Evolutionary conservation across 441 rosid species (phyloP).

Genomic region (Gossypium trilobum): DNA sequence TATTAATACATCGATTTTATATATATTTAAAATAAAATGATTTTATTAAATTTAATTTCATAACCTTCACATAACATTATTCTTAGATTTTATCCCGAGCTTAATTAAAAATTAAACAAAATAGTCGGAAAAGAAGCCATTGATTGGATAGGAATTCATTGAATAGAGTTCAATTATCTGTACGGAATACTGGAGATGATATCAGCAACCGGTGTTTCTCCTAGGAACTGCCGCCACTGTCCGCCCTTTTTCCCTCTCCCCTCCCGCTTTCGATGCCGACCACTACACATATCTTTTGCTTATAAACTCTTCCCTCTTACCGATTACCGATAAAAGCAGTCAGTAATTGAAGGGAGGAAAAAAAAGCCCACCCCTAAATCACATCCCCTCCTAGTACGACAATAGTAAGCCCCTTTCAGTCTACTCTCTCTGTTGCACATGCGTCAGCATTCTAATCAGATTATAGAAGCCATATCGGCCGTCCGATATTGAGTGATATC

Average conservation of each 20-base stretch:
- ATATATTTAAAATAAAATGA: too few species aligned
- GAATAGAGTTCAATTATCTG: slow-evolving; percentile 5
- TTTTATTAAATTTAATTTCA: too few species aligned
- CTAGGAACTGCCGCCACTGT: slow-evolving; percentile 6
- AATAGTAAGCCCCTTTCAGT: background rate
- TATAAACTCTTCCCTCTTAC: slow-evolving; percentile 11
- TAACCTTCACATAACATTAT: too few species aligned
- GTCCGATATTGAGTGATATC: background rate
- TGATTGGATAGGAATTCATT: slow-evolving; percentile 4
- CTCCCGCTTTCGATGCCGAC: slow-evolving; percentile 19
- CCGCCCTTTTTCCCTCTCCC: background rate
- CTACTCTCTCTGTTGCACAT: background rate
- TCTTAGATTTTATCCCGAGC: too few species aligned
- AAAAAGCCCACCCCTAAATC: background rate
- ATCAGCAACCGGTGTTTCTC: slow-evolving; percentile 23
- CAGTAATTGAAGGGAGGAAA: background rate
- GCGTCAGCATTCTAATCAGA: background rate
- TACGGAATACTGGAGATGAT: slow-evolving; percentile 21
- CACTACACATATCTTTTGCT: slow-evolving; percentile 37
- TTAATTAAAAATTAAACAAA: too few species aligned
- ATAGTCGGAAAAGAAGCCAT: too few species aligned
- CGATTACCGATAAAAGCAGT: slow-evolving; percentile 21
- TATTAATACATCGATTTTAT: too few species aligned
- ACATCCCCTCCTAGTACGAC: background rate
- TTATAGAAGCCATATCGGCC: background rate